Conservation (phyloP, 2,329 filamentous ascomycete species). For the Alternaria angustiovoidea region DNA sequence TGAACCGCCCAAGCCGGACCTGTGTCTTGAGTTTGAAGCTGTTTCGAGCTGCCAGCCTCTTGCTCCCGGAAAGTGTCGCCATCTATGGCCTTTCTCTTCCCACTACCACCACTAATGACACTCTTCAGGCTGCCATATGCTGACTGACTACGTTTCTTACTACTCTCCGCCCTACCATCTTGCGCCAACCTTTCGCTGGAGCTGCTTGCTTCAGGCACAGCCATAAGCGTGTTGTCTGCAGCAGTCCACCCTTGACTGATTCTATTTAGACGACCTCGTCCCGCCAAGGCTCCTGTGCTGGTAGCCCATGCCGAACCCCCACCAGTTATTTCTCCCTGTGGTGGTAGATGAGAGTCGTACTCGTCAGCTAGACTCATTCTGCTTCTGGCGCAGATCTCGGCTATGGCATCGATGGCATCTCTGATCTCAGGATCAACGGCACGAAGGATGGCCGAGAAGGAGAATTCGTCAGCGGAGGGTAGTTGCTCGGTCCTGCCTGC, state of each 20-base stretch:
- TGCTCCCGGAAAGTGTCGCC: conserved; percentile 30
- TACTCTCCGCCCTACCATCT: conserved; percentile 33
- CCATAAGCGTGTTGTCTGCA: conserved; percentile 53
- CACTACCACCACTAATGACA: conserved; percentile 48
- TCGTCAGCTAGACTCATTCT: conserved; percentile 69
- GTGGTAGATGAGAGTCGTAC: conserved; percentile 68
- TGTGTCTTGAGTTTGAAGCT: conserved; percentile 17
- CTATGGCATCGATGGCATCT: conserved; percentile 67
- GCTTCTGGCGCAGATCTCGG: conserved; percentile 69
- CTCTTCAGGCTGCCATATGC: conserved; percentile 51
- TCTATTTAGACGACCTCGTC: conserved; percentile 42
- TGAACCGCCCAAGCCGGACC: conserved; percentile 42
- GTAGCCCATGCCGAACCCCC: conserved; percentile 37
- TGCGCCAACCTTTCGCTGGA: conserved; percentile 53
- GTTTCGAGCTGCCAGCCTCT: conserved; percentile 22
- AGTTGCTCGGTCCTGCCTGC: conserved; percentile 39
- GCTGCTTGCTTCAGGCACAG: conserved; percentile 58
- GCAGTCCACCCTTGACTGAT: conserved; percentile 46
- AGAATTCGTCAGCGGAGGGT: conserved; percentile 62
- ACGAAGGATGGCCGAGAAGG: conserved; percentile 63
- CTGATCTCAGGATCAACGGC: conserved; percentile 67
- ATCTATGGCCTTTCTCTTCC: conserved; percentile 37
- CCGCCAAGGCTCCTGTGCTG: conserved; percentile 40
- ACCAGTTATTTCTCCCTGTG: conserved; percentile 63
- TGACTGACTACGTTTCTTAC: conserved; percentile 45